Base-by-base conservation (phyloP, 768 basidiomycete species). In the Tremella yokohamensis region DNA sequence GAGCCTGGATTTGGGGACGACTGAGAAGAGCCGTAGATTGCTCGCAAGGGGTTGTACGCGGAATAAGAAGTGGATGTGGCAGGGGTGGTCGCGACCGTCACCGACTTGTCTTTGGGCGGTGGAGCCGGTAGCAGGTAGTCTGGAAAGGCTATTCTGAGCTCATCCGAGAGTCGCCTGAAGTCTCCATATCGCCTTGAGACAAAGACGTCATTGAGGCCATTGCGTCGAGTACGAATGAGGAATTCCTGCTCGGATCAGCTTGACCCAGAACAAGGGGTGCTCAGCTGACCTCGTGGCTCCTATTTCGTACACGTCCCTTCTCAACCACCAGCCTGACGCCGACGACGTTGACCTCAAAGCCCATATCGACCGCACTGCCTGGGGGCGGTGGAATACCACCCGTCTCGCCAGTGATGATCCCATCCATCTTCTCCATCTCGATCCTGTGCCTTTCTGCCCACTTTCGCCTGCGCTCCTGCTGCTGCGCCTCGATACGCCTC, bases 151-250 rank as follows among this genome's bases (percentile, higher is more conserved):
- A 90, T 89, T 40, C 87, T 86, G 15, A 99, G 84, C 90, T 96
- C 90, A 49, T 85, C 83, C 1, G 86, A 85, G 16, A 99, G 82
- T 1, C 90, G 88, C 72, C 81, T 87, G 76, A 99, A 99, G 75
- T 99, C 96, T 7, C 94, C 94, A 73, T 98, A 92, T 62, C 96
- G 82, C 57, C 96, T 82, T 0, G 90, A 88, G 3, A 98, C 96
- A 76, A 84, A 91, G 1, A 90, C 82, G 63, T 96, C 92, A 1
- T 80, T 82, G 61, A 82, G 81, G 13, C 84, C 81, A 6, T 84
- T 83, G 40, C 91, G 82, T 15, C 86, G 82, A 0, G 93, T 98
- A 26, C 90, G 84, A 26, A 99, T 84, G 65, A 99, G 85, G 74
- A 99, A 99, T 81, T 98, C 96, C 88, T 98, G 68, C 12, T 19